Base-by-base conservation (phyloP, 2,329 filamentous ascomycete genomes). In the Stachybotrys elegans region DNA sequence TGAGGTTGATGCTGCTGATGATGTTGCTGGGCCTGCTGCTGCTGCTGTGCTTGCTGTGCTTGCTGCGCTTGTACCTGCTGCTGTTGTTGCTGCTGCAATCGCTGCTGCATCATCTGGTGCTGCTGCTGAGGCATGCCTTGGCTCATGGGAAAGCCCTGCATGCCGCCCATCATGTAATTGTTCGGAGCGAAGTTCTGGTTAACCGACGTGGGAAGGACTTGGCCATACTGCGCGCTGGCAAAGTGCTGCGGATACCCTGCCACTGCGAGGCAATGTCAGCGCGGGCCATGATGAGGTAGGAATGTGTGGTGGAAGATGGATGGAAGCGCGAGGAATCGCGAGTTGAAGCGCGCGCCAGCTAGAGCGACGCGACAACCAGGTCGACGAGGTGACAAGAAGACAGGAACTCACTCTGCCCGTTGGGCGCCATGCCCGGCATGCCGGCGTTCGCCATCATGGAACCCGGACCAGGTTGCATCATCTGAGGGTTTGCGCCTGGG, bases 361-460 rank as follows among this genome's bases (percentile, higher is more conserved):
- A n/a, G n/a, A n/a, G n/a, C n/a, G n/a, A n/a, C n/a, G n/a, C n/a
- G n/a, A n/a, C n/a, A n/a, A n/a, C n/a, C n/a, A n/a, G n/a, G n/a
- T n/a, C n/a, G n/a, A n/a, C n/a, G n/a, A n/a, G n/a, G n/a, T n/a
- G n/a, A n/a, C n/a, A n/a, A n/a, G n/a, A n/a, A n/a, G n/a, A n/a
- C n/a, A 47, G 23, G 29, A 49, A 70, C 77, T 73, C 67, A 81
- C 77, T 79, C 60, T 80, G 77, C 43, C 77, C 75, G 69, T 79
- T 81, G 51, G 72, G 64, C 52, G 69, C 67, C 75, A 81, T 79
- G 59, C 76, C 75, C 51, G 71, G 72, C 75, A 81, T 78, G 58
- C 66, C 73, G 54, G 75, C 63, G 59, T 73, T 79, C 65, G 77
- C 79, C 79, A 83, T 82, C 78, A 83, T 81, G 57, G 72, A 76